phyloP scores from a whole-genome alignment of 2,329 filamentous ascomycete species.

The Zymoseptoria passerinii region DNA sequence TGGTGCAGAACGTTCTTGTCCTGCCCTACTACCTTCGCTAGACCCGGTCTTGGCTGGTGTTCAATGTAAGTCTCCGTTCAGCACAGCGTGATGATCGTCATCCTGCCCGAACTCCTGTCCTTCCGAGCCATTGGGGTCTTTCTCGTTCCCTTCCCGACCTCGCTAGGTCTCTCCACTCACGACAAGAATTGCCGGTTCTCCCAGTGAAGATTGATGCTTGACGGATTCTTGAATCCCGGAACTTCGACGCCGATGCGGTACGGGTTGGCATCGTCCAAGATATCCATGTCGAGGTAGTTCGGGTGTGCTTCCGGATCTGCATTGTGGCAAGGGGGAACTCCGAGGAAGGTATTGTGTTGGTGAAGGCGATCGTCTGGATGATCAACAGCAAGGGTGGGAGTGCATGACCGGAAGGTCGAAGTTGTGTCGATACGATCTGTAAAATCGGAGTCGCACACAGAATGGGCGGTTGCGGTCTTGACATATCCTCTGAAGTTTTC shows the following conservation, averaged over 20 bases:
- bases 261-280: conserved; percentile 8
- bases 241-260: conserved; percentile 13
- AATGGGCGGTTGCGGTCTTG: too few species aligned
- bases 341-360: conserved; percentile 12
- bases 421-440: neutral
- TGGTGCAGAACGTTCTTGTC: neutral
- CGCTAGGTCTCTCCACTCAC: conserved; percentile 4
- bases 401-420: too few species aligned
- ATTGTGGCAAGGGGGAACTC: conserved; percentile 5
- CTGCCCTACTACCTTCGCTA: neutral
- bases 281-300: conserved; percentile 15
- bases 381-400: conserved; percentile 4
- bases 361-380: conserved; percentile 10
- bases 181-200: conserved; percentile 3
- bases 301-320: conserved; percentile 8
- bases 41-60: neutral
- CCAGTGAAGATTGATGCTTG: conserved; percentile 9
- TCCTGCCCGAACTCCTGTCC: neutral
- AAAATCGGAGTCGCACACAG: too few species aligned
- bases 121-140: neutral
- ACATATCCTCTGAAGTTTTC: too few species aligned
- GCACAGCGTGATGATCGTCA: neutral
- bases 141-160: neutral
- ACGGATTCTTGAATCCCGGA: conserved; percentile 11
- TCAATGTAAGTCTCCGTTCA: neutral